Evolutionary conservation across 2,329 filamentous ascomycete species (phyloP).

Genomic region (Neonectria punicea): DNA sequence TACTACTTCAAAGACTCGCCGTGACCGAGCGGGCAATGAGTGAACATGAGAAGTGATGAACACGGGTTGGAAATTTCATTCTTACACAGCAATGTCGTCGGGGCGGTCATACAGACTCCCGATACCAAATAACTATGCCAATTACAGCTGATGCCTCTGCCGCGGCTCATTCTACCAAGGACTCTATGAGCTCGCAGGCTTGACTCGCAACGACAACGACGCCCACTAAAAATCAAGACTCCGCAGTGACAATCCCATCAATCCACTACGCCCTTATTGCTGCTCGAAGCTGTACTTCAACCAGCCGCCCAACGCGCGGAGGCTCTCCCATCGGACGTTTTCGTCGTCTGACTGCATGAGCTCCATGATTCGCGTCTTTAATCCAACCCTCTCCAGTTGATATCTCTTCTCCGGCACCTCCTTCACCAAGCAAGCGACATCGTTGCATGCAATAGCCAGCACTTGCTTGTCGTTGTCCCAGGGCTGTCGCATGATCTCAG

Average conservation of each 20-base stretch:
- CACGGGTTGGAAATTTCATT: constrained; percentile 17
- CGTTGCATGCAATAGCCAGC: constrained; percentile 91
- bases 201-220: constrained; percentile 33
- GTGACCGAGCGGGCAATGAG: neutral
- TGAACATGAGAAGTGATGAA: neutral
- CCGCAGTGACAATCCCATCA: constrained; percentile 28
- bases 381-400: constrained; percentile 82
- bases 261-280: constrained; percentile 32
- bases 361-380: constrained; percentile 92
- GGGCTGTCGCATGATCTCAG: constrained; percentile 80
- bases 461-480: constrained; percentile 89
- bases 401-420: constrained; percentile 86
- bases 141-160: constrained; percentile 44
- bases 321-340: constrained; percentile 90
- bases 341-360: constrained; percentile 92
- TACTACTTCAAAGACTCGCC: neutral
- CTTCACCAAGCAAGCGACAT: constrained; percentile 88
- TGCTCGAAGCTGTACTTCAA: constrained; percentile 72
- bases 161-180: constrained; percentile 40
- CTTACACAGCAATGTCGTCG: constrained; percentile 32
- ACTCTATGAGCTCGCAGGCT: constrained; percentile 34
- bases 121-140: constrained; percentile 45
- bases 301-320: constrained; percentile 80
- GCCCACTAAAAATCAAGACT: constrained; percentile 38
- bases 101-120: constrained; percentile 23